A percentile compares a stretch with the other conserved stretches of the same genome.
These are phyloP conservation scores for Barnettozyma californica DNA, from an alignment of 805 yeast species.

Conservation along the genomic window DNA sequence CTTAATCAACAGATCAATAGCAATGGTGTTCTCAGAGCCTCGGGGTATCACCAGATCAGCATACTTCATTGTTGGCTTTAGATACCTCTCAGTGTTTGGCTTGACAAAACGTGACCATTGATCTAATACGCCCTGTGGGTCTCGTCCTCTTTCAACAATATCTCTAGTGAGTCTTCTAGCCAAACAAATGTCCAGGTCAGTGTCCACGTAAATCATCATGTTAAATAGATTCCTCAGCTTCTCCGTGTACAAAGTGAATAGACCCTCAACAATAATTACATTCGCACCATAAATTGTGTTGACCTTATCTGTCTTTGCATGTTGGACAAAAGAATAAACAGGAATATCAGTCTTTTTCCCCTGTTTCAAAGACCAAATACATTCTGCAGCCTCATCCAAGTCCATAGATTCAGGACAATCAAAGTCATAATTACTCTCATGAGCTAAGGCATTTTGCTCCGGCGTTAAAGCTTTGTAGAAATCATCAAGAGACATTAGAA, in stretches of 20 bases:
- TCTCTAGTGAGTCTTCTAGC: constrained; percentile 87
- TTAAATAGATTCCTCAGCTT: constrained; percentile 74
- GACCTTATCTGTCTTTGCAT: constrained; percentile 53
- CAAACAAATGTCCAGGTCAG: constrained; percentile 88
- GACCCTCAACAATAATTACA: constrained; percentile 88
- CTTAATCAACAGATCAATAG: constrained; percentile 70
- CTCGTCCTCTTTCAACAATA: constrained; percentile 80
- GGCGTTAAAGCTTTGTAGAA: constrained; percentile 72
- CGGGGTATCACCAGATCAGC: constrained; percentile 92
- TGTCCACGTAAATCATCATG: constrained; percentile 84
- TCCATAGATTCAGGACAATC: constrained; percentile 87
- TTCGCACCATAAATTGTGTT: constrained; percentile 88
- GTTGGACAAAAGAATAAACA: constrained; percentile 60
- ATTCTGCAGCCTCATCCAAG: constrained; percentile 60
- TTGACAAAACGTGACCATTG: constrained; percentile 93
- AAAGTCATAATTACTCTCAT: constrained; percentile 70
- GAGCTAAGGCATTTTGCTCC: constrained; percentile 61
- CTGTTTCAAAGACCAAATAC: constrained; percentile 59
- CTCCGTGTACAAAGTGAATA: constrained; percentile 72
- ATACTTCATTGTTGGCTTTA: constrained; percentile 66
- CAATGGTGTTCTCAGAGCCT: constrained; percentile 77
- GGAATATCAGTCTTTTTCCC: constrained; percentile 70
- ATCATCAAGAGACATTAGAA: constrained; percentile 82
- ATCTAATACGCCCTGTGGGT: constrained; percentile 69
- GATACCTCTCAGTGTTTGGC: constrained; percentile 77